A percentile compares a stretch with the other conserved stretches of the same genome.
Evolutionary conservation across 306 rosid genomes (phyloP).

Genomic region (Sicyos baderoa): DNA sequence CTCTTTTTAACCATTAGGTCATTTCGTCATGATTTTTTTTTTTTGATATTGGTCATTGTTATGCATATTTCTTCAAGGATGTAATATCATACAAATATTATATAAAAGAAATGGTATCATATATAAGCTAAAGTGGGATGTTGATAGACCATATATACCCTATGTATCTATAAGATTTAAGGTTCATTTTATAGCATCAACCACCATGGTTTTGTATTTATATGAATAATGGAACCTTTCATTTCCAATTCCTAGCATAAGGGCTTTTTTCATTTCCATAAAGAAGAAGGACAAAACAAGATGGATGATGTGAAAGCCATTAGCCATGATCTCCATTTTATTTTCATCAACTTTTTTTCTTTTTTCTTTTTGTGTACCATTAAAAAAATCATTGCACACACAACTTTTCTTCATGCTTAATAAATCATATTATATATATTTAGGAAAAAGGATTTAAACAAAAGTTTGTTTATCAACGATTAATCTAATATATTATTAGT

Average conservation of each 20-base stretch:
- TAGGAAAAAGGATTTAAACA: background rate
- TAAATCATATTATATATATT: background rate
- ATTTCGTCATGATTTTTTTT: too few relatives aligned
- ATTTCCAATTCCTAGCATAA: conserved; percentile 19
- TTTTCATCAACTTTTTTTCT: too few relatives aligned
- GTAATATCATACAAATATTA: too few relatives aligned
- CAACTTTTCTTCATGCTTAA: background rate
- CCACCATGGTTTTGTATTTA: background rate
- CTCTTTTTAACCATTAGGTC: too few relatives aligned
- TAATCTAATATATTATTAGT: too few relatives aligned
- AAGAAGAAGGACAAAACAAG: conserved; percentile 3
- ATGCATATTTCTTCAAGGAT: too few relatives aligned
- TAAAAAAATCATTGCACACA: background rate
- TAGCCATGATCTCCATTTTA: background rate
- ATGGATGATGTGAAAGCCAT: conserved; percentile 9
- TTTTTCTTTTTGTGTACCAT: background rate
- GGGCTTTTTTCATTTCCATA: conserved; percentile 3
- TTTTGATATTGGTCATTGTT: too few relatives aligned
- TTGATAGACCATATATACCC: background rate
- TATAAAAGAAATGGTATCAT: too few relatives aligned
- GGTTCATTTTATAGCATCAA: background rate
- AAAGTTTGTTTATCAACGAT: too few relatives aligned
- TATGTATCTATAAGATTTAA: background rate
- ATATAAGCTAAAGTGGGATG: too few relatives aligned
- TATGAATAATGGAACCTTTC: background rate